These are phyloP conservation scores for Arthrobotrys pseudoclavata DNA, from an alignment of 2,329 filamentous ascomycete species.

Conservation along the genomic window DNA sequence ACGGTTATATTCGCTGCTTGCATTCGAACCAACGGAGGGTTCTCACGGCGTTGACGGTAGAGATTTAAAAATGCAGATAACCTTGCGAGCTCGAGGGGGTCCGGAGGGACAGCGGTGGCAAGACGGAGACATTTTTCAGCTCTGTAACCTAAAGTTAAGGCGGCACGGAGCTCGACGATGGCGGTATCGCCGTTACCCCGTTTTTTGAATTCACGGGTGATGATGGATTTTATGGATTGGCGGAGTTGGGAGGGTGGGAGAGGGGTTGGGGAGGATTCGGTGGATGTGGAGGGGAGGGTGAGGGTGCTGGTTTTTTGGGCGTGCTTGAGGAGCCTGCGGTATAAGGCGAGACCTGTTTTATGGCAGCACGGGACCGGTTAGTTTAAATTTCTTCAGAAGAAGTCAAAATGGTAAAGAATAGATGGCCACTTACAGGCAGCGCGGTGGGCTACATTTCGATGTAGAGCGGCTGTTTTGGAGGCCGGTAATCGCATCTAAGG, in stretches of 20 bases:
- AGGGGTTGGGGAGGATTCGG: not conserved
- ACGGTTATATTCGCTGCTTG: constrained; percentile 47
- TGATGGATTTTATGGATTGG: constrained; percentile 40
- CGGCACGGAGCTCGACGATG: constrained; percentile 16
- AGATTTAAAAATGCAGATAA: constrained; percentile 40
- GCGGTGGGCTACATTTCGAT: constrained; percentile 56
- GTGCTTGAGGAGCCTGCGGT: constrained; percentile 54
- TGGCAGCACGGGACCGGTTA: not conserved
- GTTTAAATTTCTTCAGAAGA: not conserved
- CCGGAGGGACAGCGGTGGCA: constrained; percentile 21
- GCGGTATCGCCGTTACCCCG: constrained; percentile 18
- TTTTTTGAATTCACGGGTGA: constrained; percentile 52
- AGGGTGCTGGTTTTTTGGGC: constrained; percentile 22
- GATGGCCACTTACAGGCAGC: constrained; percentile 38
- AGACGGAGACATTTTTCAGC: constrained; percentile 44
- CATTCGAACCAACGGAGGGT: constrained; percentile 29
- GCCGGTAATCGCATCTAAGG: constrained; percentile 52
- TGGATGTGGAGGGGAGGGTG: not conserved
- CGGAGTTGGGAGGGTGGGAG: constrained; percentile 13
- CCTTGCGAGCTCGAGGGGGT: constrained; percentile 35
- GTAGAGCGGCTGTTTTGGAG: constrained; percentile 36
- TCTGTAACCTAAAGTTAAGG: constrained; percentile 31
- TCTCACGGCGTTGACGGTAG: not conserved
- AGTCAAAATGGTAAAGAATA: not conserved
- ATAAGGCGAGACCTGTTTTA: constrained; percentile 53